These are phyloP conservation scores for Fusarium compactum DNA, from an alignment of 2,329 filamentous ascomycete species.

Conservation along the genomic window DNA sequence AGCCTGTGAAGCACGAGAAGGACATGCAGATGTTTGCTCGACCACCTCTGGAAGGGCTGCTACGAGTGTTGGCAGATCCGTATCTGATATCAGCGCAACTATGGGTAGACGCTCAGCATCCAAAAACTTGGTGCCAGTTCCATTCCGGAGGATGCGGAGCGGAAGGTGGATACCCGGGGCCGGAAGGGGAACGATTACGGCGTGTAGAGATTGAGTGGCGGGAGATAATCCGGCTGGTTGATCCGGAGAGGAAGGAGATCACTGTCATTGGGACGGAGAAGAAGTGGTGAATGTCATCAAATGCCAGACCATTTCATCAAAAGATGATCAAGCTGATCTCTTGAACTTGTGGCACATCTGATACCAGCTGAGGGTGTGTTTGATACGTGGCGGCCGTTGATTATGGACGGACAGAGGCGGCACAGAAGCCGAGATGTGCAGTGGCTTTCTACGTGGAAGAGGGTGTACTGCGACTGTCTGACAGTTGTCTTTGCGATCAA, in stretches of 20 bases:
- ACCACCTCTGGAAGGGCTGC: slow-evolving; percentile 51
- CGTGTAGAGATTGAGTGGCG: slow-evolving; percentile 50
- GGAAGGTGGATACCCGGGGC: slow-evolving; percentile 19
- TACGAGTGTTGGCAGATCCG: slow-evolving; percentile 60
- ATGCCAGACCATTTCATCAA: background rate
- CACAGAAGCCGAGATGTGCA: slow-evolving; percentile 29
- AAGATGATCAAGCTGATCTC: slow-evolving; percentile 1
- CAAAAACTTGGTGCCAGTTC: slow-evolving; percentile 57
- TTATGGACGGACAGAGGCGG: slow-evolving; percentile 34
- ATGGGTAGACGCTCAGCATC: slow-evolving; percentile 53
- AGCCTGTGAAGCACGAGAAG: slow-evolving; percentile 15
- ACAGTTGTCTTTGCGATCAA: slow-evolving; percentile 5
- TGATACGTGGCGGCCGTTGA: slow-evolving; percentile 26
- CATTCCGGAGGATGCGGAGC: slow-evolving; percentile 48
- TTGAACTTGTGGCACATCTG: slow-evolving; percentile 13
- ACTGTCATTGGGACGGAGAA: slow-evolving; percentile 37
- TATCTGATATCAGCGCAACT: slow-evolving; percentile 57
- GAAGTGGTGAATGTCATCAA: slow-evolving; percentile 23
- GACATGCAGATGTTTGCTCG: slow-evolving; percentile 44
- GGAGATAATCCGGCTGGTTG: slow-evolving; percentile 48
- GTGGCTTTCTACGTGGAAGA: slow-evolving; percentile 25
- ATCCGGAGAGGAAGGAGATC: slow-evolving; percentile 47
- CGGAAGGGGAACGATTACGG: slow-evolving; percentile 6
- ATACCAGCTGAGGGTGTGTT: slow-evolving; percentile 24
- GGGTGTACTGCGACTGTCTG: slow-evolving; percentile 25